Evolutionary conservation across 371 early-diverging fungal genomes (phyloP).

Genomic region (Rhizomucor pusillus): DNA sequence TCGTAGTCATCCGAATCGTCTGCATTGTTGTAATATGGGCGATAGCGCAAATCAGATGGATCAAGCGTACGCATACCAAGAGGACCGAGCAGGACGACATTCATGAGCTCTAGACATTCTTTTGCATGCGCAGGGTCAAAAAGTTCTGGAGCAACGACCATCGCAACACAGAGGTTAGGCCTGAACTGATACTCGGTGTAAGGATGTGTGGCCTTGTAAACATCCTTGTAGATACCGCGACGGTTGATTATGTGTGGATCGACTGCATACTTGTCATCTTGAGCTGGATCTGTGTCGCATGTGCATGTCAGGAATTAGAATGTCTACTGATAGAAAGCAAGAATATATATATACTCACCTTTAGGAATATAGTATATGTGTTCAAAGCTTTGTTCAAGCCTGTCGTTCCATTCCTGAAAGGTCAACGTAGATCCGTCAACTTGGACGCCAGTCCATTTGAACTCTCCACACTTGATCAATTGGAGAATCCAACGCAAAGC

Average conservation of each 20-base stretch:
- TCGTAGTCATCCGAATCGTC: constrained; percentile 83
- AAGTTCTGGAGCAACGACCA: constrained; percentile 94
- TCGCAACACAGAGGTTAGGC: constrained; percentile 89
- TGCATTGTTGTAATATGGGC: constrained; percentile 88
- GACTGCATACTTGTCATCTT: constrained; percentile 65
- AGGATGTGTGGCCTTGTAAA: constrained; percentile 63
- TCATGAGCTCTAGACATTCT: constrained; percentile 62
- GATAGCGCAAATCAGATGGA: constrained; percentile 85
- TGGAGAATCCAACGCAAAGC: constrained; percentile 78
- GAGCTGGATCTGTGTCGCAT: constrained; percentile 11
- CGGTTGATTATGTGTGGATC: constrained; percentile 72
- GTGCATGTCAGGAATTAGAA: background rate
- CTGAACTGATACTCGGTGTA: constrained; percentile 92
- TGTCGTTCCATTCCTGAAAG: constrained; percentile 75
- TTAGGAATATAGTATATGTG: constrained; percentile 83
- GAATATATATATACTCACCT: constrained; percentile 29
- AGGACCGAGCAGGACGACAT: constrained; percentile 75
- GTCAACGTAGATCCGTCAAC: constrained; percentile 32
- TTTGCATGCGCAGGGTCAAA: constrained; percentile 79
- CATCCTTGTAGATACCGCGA: constrained; percentile 97
- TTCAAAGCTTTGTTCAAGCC: constrained; percentile 84
- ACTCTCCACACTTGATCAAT: constrained; percentile 44
- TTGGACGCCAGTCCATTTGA: constrained; percentile 35
- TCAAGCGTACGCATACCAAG: constrained; percentile 95
- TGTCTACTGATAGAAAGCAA: background rate